These are phyloP conservation scores for Nemania sp. DNA, from an alignment of 2,329 filamentous ascomycete species.

Conservation along the genomic window DNA sequence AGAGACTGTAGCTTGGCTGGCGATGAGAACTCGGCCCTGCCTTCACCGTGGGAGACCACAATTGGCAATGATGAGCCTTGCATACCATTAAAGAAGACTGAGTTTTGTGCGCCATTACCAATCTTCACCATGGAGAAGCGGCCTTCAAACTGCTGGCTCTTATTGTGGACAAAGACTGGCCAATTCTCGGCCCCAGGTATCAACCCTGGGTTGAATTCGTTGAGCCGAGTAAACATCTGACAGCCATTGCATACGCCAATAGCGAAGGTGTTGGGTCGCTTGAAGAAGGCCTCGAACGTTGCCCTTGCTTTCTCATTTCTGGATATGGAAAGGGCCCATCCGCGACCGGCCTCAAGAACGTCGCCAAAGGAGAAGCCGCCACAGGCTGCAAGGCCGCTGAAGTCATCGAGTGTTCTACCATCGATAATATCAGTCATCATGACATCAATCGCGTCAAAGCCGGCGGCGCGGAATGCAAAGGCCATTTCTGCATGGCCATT, in stretches of 20 bases:
- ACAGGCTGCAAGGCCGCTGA: slow-evolving; percentile 89
- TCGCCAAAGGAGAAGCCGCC: slow-evolving; percentile 91
- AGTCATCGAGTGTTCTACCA: slow-evolving; percentile 78
- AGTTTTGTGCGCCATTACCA: slow-evolving; percentile 64
- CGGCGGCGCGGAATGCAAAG: slow-evolving; percentile 88
- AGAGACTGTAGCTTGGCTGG: slow-evolving; percentile 58
- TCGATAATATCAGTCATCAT: slow-evolving; percentile 94
- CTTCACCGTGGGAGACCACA: slow-evolving; percentile 88
- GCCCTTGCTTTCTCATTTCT: slow-evolving; percentile 76
- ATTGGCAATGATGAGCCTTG: slow-evolving; percentile 80
- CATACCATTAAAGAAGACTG: slow-evolving; percentile 94
- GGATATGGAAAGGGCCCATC: slow-evolving; percentile 93
- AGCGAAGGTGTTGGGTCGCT: slow-evolving; percentile 84
- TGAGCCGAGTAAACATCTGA: slow-evolving; percentile 87
- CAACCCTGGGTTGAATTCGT: slow-evolving; percentile 84
- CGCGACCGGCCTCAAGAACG: slow-evolving; percentile 90
- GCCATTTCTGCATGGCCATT: slow-evolving; percentile 97
- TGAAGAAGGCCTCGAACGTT: slow-evolving; percentile 86
- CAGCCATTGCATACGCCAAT: slow-evolving; percentile 97
- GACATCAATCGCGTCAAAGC: slow-evolving; percentile 89
- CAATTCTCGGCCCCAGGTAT: slow-evolving; percentile 79
- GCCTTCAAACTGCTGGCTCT: slow-evolving; percentile 86
- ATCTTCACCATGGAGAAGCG: slow-evolving; percentile 86
- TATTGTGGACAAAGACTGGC: slow-evolving; percentile 65
- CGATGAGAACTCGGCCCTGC: slow-evolving; percentile 73